Evolutionary conservation across 2,329 filamentous ascomycete genomes (phyloP), one percentile per base, ranked within the genome.

Genomic region (Colletotrichum plurivorum): DNA sequence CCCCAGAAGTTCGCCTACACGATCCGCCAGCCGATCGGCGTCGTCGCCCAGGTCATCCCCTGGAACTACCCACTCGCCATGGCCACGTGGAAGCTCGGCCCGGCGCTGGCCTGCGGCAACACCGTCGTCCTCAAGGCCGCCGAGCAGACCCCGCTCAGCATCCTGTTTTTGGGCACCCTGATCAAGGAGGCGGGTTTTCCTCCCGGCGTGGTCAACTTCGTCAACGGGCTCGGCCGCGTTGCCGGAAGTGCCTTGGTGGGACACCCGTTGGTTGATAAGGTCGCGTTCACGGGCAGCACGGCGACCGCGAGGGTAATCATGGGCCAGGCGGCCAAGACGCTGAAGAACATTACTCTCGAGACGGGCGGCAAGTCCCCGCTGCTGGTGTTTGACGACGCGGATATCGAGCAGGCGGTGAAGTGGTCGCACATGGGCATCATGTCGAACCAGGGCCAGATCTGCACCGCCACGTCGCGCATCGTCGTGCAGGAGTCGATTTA

Each of bases 251-350:
- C 92, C 0, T 84, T 95, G 9, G 90, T 90, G 1, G 84, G 85
- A 55, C 93, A 95, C 76, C 81, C 88, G 39, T 87, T 87, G 45
- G 85, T 95, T 16, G 90, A 93, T 75, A 95, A 95, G 83, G 85
- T 95, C 70, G 92, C 93, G 0, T 95, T 95, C 73, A 95, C 93
- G 0, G 93, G 93, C 51, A 92, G 89, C 12, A 95, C 93, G 0
- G 82, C 83, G 1, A 94, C 92, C 0, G 93, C 90, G 12, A 88
- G 89, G 66, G 85, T 90, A 61, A 93, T 95, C 72, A 94, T 94
- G 92, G 93, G 92, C 76, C 85, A 88, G 80, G 92, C 93, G 0
- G 85, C 89, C 22, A 80, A 86, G 1, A 93, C 84, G 71, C 81
- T 89, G 74, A 91, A 91, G 80, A 91, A 90, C 75, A 88, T 91